Percentiles rank a stretch among this genome's conserved stretches.
These are phyloP conservation scores for Hyphodiscus hymeniophilus DNA, from an alignment of 495 filamentous ascomycete genomes.

Conservation along the genomic window DNA sequence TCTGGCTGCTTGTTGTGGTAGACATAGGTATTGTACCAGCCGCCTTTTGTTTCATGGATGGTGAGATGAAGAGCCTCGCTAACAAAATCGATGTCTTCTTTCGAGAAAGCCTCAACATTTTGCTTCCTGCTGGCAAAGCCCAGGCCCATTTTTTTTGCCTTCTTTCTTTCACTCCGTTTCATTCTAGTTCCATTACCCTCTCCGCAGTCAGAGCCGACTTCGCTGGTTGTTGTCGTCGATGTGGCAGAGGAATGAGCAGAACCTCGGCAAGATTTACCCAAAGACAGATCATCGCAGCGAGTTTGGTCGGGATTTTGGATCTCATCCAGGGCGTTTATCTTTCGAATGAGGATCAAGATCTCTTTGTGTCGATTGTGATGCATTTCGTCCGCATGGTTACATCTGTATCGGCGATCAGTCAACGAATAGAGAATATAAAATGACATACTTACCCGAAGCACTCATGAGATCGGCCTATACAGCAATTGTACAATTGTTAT, in stretches of 20 bases:
- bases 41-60: constrained; percentile 19
- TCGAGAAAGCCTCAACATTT: constrained; percentile 10
- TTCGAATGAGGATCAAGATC: constrained; percentile 15
- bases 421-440: not conserved
- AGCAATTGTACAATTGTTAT: not conserved
- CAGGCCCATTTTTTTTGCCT: constrained; percentile 7
- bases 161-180: constrained; percentile 14
- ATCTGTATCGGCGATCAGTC: constrained; percentile 13
- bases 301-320: no score
- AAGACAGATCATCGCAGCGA: no score
- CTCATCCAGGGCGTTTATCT: constrained; percentile 13
- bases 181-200: not conserved
- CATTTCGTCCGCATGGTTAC: constrained; percentile 21
- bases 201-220: not conserved
- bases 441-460: constrained; percentile 21
- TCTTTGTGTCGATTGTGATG: constrained; percentile 22
- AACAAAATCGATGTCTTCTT: constrained; percentile 16
- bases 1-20: constrained; percentile 9
- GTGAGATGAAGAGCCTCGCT: constrained; percentile 19
- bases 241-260: not conserved
- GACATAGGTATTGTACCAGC: constrained; percentile 16
- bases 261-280: not conserved
- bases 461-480: constrained; percentile 22
- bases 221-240: not conserved
- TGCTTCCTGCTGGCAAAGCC: not conserved